Evolutionary conservation across 2,329 filamentous ascomycete species (phyloP), one percentile per base, ranked within the genome.

Genomic region (Verticillium dahliae): DNA sequence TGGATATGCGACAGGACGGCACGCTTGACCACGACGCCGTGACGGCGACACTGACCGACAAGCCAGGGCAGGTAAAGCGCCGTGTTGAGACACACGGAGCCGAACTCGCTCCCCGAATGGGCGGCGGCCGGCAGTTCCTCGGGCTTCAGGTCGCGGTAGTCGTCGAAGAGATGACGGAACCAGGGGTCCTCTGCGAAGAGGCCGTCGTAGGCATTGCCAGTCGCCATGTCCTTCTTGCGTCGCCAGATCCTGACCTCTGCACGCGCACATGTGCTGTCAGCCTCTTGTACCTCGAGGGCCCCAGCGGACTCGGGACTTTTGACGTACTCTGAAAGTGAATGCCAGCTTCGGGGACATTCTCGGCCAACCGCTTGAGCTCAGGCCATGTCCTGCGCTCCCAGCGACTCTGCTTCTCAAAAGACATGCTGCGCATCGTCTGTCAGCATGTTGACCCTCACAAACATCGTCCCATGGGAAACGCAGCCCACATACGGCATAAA

Each of bases 31-130:
- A 80, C 73, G 1, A 85, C 83, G 31, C 87, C 86, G 57, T 84
- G 80, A 62, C 83, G 84, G 38, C 86, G 76, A 67, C 87, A 90
- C 72, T 90, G 86, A 0, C 85, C 85, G 0, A 86, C 76, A 0
- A 92, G 81, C 79, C 85, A 91, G 6, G 89, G 84, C 2, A 92
- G 82, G 73, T 91, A 92, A 60, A 91, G 75, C 4, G 87, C 83
- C 0, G 87, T 87, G 72, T 92, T 91, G 67, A 92, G 90, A 72
- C 89, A 92, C 60, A 91, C 86, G 1, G 87, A 90, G 9, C 83
- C 73, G 74, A 90, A 91, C 4, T 74, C 72, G 4, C 81, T 86
- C 37, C 81, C 88, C 33, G 83, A 85, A 38, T 65, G 82, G 57
- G 82, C 81, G 13, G 80, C 90, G 0, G 77, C 68, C 0, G 85